Evolutionary conservation across 2,329 filamentous ascomycete genomes (phyloP).

Genomic region (Colletotrichum lini): DNA sequence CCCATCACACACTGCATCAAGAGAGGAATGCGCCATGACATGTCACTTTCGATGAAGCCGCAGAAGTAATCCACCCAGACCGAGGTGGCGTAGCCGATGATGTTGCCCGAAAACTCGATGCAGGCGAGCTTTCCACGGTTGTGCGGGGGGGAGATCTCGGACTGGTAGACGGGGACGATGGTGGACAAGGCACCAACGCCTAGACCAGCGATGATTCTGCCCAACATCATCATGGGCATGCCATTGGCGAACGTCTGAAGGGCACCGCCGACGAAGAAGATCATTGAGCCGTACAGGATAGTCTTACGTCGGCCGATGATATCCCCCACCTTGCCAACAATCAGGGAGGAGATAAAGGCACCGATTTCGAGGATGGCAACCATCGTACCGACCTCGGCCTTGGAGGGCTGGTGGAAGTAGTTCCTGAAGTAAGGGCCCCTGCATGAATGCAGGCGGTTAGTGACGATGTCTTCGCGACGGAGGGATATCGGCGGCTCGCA

Average conservation of each 20-base stretch:
- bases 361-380: conserved; percentile 97
- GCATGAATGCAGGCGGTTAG: conserved; percentile 18
- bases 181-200: conserved; percentile 91
- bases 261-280: conserved; percentile 88
- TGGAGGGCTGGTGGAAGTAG: conserved; percentile 91
- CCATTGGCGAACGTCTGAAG: conserved; percentile 85
- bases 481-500: background rate
- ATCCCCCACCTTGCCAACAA: conserved; percentile 91
- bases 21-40: conserved; percentile 92
- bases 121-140: conserved; percentile 96
- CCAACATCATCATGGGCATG: conserved; percentile 91
- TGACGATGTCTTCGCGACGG: background rate
- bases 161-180: conserved; percentile 94
- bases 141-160: conserved; percentile 95
- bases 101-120: conserved; percentile 98
- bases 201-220: conserved; percentile 86
- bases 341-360: conserved; percentile 89
- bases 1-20: conserved; percentile 97
- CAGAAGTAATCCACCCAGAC: conserved; percentile 99
- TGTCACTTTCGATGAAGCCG: conserved; percentile 86
- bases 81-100: conserved; percentile 93
- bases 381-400: conserved; percentile 94
- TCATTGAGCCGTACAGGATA: conserved; percentile 92
- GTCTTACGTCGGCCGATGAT: conserved; percentile 90
- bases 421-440: conserved; percentile 91